Base-by-base conservation (phyloP, 2,329 filamentous ascomycete genomes). In the Berkeleyomyces basicola region DNA sequence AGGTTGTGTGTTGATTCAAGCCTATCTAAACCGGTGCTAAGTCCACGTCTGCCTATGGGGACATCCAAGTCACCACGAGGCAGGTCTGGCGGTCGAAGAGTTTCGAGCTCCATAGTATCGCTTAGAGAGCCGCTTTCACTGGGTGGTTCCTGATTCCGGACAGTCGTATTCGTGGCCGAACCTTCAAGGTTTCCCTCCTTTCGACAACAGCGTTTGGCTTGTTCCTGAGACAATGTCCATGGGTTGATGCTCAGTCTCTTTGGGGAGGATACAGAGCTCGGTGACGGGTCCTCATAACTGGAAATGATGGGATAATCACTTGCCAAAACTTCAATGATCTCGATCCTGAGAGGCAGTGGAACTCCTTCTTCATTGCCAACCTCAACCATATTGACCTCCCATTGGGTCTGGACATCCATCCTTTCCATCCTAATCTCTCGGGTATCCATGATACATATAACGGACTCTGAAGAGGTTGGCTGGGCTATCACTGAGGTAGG, bases 341-440 rank as follows among this genome's bases (percentile, higher is more conserved):
- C 42, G 5, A 47, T 44, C 42, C 46, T 59, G n/a, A 47, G 39
- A n/a, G 58, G 58, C 7, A 11, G 58, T 33, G 58, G 58, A 10
- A 59, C 44, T 31, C 37, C 42, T 14, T 37, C 58, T 2, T 46
- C 10, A 31, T 63, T 55, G 11, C 23, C 23, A 39, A 59, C 42
- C 11, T 51, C 37, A 7, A 59, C 57, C 61, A 63, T 63, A 23
- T 63, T 63, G 6, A 63, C 61, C 33, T 63, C 55, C 61, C 61
- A 63, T 3, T 39, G 40, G 31, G 51, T 62, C 55, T 44, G 39
- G 10, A 58, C 49, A 42, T 42, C 5, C 53, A 58, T 58, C 11
- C 5, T 42, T 16, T 42, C 53, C 5, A 23, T 37, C n/a, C 10
- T 39, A 23, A 47, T 23, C n/a, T 16, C 9, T 7, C 44, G 44